Percentiles rank a stretch among this genome's conserved stretches.
These are phyloP conservation scores for Laetiporus sulphureus DNA, from an alignment of 1,284 basidiomycete genomes.

Conservation along the genomic window DNA sequence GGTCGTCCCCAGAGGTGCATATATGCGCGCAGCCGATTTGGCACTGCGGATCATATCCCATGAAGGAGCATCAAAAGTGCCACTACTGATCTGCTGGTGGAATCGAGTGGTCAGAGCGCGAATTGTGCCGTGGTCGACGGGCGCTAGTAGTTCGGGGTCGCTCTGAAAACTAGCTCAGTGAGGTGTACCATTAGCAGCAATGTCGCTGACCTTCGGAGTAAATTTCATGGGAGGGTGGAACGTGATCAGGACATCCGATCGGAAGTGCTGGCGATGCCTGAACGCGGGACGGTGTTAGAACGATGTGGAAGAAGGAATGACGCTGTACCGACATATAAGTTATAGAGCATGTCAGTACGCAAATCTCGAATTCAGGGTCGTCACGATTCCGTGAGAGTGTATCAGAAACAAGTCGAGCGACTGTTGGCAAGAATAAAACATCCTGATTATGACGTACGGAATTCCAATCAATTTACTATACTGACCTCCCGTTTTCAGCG, in stretches of 20 bases:
- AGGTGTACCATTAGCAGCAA: not conserved
- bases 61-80: constrained; percentile 75
- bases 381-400: constrained; percentile 65
- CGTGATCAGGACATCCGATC: constrained; percentile 79
- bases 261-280: constrained; percentile 67
- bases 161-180: constrained; percentile 31
- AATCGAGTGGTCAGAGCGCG: constrained; percentile 57
- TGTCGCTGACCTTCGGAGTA: constrained; percentile 43
- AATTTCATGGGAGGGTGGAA: constrained; percentile 73
- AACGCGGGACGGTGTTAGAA: constrained; percentile 3
- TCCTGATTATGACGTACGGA: not conserved
- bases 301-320: not conserved
- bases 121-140: constrained; percentile 55
- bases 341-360: constrained; percentile 71
- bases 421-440: constrained; percentile 29
- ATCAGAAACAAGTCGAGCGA: constrained; percentile 75
- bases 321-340: constrained; percentile 72
- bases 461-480: constrained; percentile 12
- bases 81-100: constrained; percentile 62
- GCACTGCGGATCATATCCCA: constrained; percentile 73
- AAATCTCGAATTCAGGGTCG: constrained; percentile 64
- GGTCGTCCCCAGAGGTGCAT: constrained; percentile 75
- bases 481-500: constrained; percentile 76
- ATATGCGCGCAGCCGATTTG: constrained; percentile 72
- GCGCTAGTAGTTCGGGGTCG: constrained; percentile 65